These are phyloP conservation scores for Wickerhamiella vanderwaltii DNA, from an alignment of 805 yeast species.

Conservation along the genomic window DNA sequence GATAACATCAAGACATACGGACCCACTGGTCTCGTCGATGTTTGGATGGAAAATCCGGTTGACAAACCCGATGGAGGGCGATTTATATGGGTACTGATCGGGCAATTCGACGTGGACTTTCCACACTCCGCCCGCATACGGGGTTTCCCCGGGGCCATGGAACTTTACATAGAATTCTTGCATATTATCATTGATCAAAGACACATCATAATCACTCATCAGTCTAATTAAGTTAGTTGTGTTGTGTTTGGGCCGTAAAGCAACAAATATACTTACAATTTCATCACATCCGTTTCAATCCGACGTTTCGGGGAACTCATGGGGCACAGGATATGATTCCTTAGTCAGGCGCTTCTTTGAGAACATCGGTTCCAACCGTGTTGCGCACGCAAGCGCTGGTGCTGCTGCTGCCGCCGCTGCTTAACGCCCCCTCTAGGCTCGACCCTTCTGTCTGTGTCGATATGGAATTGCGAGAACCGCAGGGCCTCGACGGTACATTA, in stretches of 20 bases:
- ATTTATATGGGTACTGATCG: conserved; percentile 87
- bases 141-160: conserved; percentile 76
- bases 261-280: conserved; percentile 42
- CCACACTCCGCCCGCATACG: conserved; percentile 86
- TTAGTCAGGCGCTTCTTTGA: background rate
- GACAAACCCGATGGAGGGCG: conserved; percentile 89
- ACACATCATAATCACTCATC: conserved; percentile 88
- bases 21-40: conserved; percentile 77
- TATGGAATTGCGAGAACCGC: conserved; percentile 14
- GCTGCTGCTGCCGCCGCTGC: background rate
- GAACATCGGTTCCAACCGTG: background rate
- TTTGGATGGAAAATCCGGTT: conserved; percentile 92
- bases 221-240: conserved; percentile 30
- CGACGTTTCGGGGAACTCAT: conserved; percentile 54
- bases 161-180: conserved; percentile 81
- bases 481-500: conserved; percentile 10
- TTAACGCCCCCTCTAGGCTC: background rate
- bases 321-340: background rate
- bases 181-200: conserved; percentile 65
- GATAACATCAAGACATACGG: conserved; percentile 90
- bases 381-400: background rate
- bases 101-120: conserved; percentile 86
- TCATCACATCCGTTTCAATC: conserved; percentile 94
- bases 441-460: background rate
- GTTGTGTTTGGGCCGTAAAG: conserved; percentile 3